These are phyloP conservation scores for Lactuca sativa DNA, from an alignment of 129 eudicot species.

Conservation along the genomic window DNA sequence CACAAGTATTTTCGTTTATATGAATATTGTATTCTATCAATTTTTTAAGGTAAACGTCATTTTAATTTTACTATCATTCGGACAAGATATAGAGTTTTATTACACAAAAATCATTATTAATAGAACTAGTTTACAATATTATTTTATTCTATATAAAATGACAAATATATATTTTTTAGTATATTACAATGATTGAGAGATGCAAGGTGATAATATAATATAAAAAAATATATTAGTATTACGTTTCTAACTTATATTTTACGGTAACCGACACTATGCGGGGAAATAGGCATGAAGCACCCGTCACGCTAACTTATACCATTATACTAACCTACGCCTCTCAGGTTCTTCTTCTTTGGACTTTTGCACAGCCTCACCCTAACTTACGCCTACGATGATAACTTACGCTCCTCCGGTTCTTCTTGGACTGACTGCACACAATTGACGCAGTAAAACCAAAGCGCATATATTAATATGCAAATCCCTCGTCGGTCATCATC, in stretches of 20 bases:
- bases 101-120: too few species aligned
- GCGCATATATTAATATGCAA: neutral
- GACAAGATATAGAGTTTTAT: too few species aligned
- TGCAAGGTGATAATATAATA: too few species aligned
- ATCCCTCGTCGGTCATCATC: conserved; percentile 24
- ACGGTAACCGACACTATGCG: conserved; percentile 26
- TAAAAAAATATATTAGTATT: too few species aligned
- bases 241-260: neutral
- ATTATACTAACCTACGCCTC: conserved; percentile 10
- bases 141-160: too few species aligned
- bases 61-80: too few species aligned
- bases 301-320: neutral
- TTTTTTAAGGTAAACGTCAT: too few species aligned
- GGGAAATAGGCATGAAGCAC: conserved; percentile 16
- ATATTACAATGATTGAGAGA: neutral
- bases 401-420: conserved; percentile 13
- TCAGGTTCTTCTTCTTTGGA: neutral
- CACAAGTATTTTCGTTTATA: too few species aligned
- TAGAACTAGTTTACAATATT: too few species aligned
- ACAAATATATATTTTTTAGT: too few species aligned
- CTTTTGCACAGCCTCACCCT: neutral
- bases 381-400: conserved; percentile 12
- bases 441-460: neutral
- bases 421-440: conserved; percentile 2
- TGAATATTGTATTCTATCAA: too few species aligned